phyloP scores from a whole-genome alignment of 208 protist species.

The Trypanosoma lewisi region DNA sequence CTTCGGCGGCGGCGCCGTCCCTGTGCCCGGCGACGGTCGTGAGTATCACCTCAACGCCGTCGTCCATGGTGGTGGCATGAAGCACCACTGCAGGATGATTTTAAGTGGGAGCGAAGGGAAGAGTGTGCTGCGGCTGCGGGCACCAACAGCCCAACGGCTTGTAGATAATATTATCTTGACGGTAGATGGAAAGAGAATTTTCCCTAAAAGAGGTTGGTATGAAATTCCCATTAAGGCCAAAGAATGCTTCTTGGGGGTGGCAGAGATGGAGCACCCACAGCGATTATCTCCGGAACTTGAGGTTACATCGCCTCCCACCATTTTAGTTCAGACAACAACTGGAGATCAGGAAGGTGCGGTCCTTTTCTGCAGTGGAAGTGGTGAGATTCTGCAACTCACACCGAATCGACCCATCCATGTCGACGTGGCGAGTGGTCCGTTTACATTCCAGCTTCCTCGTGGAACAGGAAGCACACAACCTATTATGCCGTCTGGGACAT shows the following conservation, averaged over 20 bases:
- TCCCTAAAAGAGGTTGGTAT: constrained; percentile 58
- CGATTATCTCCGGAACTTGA: neutral
- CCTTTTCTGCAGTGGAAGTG: constrained; percentile 55
- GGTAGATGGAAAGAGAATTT: constrained; percentile 49
- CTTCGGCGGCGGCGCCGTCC: constrained; percentile 26
- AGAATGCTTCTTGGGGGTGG: constrained; percentile 51
- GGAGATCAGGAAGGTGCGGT: constrained; percentile 29
- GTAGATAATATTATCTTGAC: constrained; percentile 44
- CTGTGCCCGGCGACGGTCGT: constrained; percentile 70
- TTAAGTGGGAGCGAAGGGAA: constrained; percentile 68
- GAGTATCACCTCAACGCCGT: constrained; percentile 70
- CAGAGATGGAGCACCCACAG: neutral
- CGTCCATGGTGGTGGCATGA: constrained; percentile 33
- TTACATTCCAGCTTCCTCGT: constrained; percentile 54
- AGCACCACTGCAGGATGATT: constrained; percentile 68
- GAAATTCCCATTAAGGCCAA: constrained; percentile 55
- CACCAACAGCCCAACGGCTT: constrained; percentile 29
- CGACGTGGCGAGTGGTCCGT: constrained; percentile 45
- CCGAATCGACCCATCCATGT: constrained; percentile 39
- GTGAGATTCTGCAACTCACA: constrained; percentile 41
- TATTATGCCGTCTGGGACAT: neutral
- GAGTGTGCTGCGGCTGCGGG: constrained; percentile 54
- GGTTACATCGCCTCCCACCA: constrained; percentile 7
- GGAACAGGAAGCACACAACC: neutral
- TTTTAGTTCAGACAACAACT: constrained; percentile 52